These are phyloP conservation scores for Talaromyces atroroseus DNA, from an alignment of 2,329 filamentous ascomycete genomes.

Conservation along the genomic window DNA sequence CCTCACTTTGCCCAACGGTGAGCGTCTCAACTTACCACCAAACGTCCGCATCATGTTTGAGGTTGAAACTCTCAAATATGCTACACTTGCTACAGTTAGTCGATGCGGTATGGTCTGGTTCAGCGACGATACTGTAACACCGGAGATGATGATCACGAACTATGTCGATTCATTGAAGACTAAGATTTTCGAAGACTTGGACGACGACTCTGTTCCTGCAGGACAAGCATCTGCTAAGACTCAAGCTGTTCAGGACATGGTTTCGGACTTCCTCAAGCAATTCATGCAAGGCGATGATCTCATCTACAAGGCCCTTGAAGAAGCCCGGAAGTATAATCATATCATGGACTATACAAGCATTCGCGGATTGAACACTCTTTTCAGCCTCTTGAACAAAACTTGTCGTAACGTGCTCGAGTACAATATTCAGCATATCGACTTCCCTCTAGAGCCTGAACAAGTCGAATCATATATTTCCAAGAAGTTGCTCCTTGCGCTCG, in stretches of 20 bases:
- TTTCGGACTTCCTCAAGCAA: constrained; percentile 71
- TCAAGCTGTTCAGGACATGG: constrained; percentile 69
- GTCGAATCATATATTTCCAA: constrained; percentile 86
- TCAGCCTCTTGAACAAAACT: constrained; percentile 91
- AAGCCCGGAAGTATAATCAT: constrained; percentile 75
- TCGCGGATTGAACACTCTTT: constrained; percentile 84
- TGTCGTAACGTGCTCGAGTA: constrained; percentile 92
- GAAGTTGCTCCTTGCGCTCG: constrained; percentile 84
- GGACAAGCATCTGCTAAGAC: constrained; percentile 73
- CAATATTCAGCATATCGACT: constrained; percentile 89
- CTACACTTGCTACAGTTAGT: constrained; percentile 96
- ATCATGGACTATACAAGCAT: constrained; percentile 98
- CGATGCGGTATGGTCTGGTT: constrained; percentile 99
- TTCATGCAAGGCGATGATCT: constrained; percentile 76
- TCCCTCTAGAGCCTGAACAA: constrained; percentile 84
- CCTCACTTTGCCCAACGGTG: constrained; percentile 91
- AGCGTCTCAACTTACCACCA: constrained; percentile 85
- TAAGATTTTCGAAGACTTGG: constrained; percentile 86
- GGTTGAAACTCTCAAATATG: constrained; percentile 95
- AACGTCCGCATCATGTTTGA: constrained; percentile 99
- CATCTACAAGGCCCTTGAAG: constrained; percentile 67
- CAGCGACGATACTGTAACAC: constrained; percentile 92
- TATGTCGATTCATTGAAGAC: constrained; percentile 80
- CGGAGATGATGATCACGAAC: constrained; percentile 86
- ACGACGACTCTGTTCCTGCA: constrained; percentile 78